Evolutionary conservation across 106 monocot genomes (phyloP), one percentile per base, ranked within the genome.

Genomic region (Apostasia shenzhenica): DNA sequence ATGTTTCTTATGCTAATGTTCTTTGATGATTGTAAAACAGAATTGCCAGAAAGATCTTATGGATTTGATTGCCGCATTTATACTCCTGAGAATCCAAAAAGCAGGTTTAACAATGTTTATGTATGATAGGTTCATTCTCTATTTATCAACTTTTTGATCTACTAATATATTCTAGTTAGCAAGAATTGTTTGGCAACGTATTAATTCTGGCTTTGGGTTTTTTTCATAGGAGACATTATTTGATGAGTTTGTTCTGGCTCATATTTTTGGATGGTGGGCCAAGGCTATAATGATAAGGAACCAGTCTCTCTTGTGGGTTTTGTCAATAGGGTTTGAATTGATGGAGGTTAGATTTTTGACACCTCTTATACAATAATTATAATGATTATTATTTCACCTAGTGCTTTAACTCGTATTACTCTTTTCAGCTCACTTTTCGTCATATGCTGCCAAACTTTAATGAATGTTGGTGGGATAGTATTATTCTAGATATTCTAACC

Each of bases 401-500:
- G 37, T 54, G 43, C 8, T 13, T 42, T 54, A n/a, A 54, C 13
- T 68, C 12, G 3, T 9, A 1, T 7, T 12, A 41, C 6, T 45
- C 73, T 61, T 75, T 75, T 61, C 78, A 85, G 86, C 71, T 87
- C n/a, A 83, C 83, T 8, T 87, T 87, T 70, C 82, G 83, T 3
- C 86, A 87, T 67, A 80, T 87, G 83, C 51, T 87, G 67, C 83
- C 86, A 68, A 87, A 87, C 59, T 87, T 87, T 50, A 87, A 87
- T 77, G 86, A 87, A 43, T 87, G 83, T 55, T 87, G 86, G 86
- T 87, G 86, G 86, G 86, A 87, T 68, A 85, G 85, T 60, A 78
- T 85, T 79, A 73, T 85, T 65, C 59, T 85, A 41, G 81, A 81
- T 73, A 81, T 85, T 64, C 62, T 81, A 39, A 61, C 79, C n/a